A percentile compares a stretch with the other conserved stretches of the same genome.
phyloP scores from a whole-genome alignment of 1,284 basidiomycete genomes.

The Ceratorhiza oryzae-sativae region DNA sequence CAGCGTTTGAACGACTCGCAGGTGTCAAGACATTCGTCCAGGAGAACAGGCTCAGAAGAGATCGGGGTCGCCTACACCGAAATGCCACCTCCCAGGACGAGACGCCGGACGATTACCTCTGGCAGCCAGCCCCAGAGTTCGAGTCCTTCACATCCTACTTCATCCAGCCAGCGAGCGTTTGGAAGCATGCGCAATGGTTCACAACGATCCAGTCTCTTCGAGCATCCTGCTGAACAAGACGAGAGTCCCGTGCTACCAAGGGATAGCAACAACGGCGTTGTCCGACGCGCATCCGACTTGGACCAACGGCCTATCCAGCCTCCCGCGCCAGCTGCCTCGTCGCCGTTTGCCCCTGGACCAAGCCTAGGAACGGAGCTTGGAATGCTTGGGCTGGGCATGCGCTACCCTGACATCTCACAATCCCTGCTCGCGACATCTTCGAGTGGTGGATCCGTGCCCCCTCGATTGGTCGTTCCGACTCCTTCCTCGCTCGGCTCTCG shows the following conservation, averaged over 20 bases:
- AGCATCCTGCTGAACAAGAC: conserved; percentile 35
- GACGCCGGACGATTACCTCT: conserved; percentile 21
- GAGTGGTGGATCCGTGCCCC: conserved; percentile 29
- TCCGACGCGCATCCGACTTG: conserved; percentile 27
- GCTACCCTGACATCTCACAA: conserved; percentile 31
- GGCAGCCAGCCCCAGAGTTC: conserved; percentile 23
- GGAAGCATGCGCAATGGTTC: conserved; percentile 35
- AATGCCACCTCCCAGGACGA: conserved; percentile 12
- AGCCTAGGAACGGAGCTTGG: conserved; percentile 24
- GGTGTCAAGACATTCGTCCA: conserved; percentile 7
- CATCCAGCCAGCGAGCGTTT: conserved; percentile 30
- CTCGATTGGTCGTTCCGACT: conserved; percentile 26
- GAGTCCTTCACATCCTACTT: conserved; percentile 34
- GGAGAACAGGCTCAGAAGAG: conserved; percentile 20
- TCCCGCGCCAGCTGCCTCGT: conserved; percentile 26
- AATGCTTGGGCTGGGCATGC: conserved; percentile 28
- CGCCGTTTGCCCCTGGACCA: conserved; percentile 2
- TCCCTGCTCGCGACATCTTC: conserved; percentile 34
- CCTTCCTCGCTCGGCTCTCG: conserved; percentile 17
- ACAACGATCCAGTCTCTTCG: conserved; percentile 28
- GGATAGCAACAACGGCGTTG: conserved; percentile 17
- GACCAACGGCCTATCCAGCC: conserved; percentile 3
- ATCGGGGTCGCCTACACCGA: conserved; percentile 37
- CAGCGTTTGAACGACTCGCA: conserved; percentile 23
- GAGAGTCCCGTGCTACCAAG: conserved; percentile 28